Conservation (phyloP, 2,329 filamentous ascomycete species). For the Verticillium tricorpus region DNA sequence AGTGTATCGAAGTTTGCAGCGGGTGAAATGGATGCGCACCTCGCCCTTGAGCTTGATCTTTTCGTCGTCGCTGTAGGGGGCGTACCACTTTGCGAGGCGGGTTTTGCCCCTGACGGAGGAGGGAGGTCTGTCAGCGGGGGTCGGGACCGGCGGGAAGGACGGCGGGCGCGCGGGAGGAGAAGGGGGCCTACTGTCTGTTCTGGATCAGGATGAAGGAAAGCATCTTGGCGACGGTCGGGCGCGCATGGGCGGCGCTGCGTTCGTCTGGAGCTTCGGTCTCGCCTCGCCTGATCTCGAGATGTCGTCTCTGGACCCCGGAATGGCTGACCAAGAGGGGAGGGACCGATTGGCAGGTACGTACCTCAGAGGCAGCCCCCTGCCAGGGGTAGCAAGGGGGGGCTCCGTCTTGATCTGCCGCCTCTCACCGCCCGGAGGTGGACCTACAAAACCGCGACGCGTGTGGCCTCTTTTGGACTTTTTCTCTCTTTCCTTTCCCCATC, state of each 20-base stretch:
- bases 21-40: constrained; percentile 41
- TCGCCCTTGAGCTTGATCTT: constrained; percentile 99
- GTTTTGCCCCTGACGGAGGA: constrained; percentile 76
- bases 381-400: neutral
- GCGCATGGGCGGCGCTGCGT: constrained; percentile 6
- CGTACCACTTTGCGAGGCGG: constrained; percentile 97
- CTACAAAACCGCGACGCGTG: constrained; percentile 10
- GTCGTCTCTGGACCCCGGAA: neutral
- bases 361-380: neutral
- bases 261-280: neutral
- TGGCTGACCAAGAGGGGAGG: neutral
- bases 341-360: neutral
- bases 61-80: constrained; percentile 95
- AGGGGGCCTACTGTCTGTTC: constrained; percentile 68
- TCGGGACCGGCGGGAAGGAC: neutral
- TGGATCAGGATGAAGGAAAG: constrained; percentile 82
- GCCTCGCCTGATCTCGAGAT: neutral
- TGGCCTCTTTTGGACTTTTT: constrained; percentile 5
- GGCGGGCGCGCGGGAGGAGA: neutral
- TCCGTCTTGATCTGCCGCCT: constrained; percentile 2
- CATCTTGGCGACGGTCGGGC: constrained; percentile 29
- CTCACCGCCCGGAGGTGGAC: neutral
- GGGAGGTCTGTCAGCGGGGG: constrained; percentile 5
- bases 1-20: neutral
- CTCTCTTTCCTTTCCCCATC: constrained; percentile 46